phyloP scores from a whole-genome alignment of 2,329 filamentous ascomycete genomes.

The Dothistroma septosporum region DNA sequence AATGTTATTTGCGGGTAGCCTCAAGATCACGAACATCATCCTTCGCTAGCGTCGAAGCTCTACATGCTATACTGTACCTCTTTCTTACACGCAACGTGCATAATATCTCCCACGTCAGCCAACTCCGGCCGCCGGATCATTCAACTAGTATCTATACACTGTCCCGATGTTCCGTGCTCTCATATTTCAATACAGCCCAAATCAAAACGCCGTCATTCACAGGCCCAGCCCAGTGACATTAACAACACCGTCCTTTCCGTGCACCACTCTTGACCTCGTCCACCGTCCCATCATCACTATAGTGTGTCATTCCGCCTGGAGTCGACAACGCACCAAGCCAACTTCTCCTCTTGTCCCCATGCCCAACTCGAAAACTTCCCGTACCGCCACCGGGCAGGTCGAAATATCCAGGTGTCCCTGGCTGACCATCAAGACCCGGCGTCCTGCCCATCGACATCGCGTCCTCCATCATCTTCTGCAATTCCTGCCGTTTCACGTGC shows the following conservation, averaged over 20 bases:
- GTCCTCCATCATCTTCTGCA: conserved; percentile 45
- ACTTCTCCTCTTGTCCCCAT: conserved; percentile 60
- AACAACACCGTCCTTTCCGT: conserved; percentile 29
- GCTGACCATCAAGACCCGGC: conserved; percentile 38
- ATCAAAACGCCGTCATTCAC: background rate
- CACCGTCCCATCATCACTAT: conserved; percentile 24
- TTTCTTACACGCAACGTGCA: no score
- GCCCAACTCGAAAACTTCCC: conserved; percentile 57
- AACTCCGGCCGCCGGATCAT: no score
- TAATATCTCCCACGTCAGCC: no score
- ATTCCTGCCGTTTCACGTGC: conserved; percentile 52
- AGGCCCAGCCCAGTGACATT: background rate
- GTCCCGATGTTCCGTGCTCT: no score
- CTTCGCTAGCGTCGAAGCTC: no score
- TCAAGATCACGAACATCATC: no score
- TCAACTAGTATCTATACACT: no score
- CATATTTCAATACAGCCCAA: no score
- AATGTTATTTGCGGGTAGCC: no score
- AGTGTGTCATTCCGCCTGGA: conserved; percentile 34
- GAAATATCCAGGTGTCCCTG: conserved; percentile 43
- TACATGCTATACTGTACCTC: no score
- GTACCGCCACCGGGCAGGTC: conserved; percentile 46
- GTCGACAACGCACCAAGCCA: conserved; percentile 60
- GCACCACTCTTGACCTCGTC: conserved; percentile 25
- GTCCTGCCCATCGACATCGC: conserved; percentile 39